Conservation (phyloP, 2,329 filamentous ascomycete genomes). For the Ophiostoma montium region DNA sequence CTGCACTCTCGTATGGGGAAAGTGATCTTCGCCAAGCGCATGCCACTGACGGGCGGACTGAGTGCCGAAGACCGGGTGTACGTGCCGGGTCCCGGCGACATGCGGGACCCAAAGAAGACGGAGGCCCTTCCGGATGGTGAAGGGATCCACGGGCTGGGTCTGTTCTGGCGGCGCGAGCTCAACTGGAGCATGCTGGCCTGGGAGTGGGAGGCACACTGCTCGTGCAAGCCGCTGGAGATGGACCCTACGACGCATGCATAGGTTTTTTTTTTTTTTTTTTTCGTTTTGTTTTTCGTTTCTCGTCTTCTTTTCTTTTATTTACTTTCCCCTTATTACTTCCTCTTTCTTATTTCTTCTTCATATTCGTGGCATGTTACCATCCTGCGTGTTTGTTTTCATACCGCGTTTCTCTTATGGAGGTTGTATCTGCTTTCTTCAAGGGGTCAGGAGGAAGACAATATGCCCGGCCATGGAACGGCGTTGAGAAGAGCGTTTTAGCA, state of each 20-base stretch:
- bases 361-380: neutral
- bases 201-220: conserved; percentile 49
- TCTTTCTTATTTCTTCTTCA: conserved; percentile 1
- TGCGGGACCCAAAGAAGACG: neutral
- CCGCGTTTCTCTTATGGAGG: no score
- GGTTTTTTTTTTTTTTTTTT: neutral
- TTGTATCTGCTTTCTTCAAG: no score
- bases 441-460: no score
- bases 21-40: conserved; percentile 66
- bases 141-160: conserved; percentile 41
- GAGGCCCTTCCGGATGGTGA: conserved; percentile 1
- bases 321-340: neutral
- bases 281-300: neutral
- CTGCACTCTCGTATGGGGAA: conserved; percentile 84
- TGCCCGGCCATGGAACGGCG: no score
- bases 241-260: conserved; percentile 13
- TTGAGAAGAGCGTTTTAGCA: no score
- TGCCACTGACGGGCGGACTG: conserved; percentile 70
- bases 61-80: conserved; percentile 54
- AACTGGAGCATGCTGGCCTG: conserved; percentile 78
- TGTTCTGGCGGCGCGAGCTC: conserved; percentile 62
- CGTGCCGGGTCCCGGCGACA: neutral
- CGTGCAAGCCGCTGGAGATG: conserved; percentile 18
- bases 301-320: neutral
- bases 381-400: no score